Conservation (phyloP, 2,329 filamentous ascomycete species). For the Colletotrichum horii region DNA sequence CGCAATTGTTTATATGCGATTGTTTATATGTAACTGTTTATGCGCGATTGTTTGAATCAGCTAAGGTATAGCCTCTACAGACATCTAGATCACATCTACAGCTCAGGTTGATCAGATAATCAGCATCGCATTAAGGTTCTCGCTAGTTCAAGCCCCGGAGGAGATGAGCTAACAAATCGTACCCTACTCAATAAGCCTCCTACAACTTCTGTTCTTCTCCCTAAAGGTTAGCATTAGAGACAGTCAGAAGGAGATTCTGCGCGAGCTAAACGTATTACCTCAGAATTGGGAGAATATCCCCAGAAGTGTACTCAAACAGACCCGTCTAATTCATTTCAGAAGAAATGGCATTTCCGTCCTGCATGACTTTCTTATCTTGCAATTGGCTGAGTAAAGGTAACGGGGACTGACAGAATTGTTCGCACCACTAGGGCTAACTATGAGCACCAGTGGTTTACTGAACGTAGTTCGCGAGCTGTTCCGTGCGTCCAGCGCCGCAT, state of each 20-base stretch:
- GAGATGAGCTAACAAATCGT: too few species aligned
- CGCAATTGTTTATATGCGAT: too few species aligned
- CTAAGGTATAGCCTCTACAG: too few species aligned
- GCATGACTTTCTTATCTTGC: not conserved
- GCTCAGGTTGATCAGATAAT: too few species aligned
- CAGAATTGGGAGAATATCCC: not conserved
- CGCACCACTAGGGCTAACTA: not conserved
- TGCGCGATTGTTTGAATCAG: too few species aligned
- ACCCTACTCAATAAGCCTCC: too few species aligned
- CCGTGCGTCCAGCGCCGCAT: not conserved
- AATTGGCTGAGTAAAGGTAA: not conserved
- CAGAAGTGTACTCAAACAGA: not conserved
- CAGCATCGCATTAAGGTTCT: too few species aligned
- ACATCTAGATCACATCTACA: too few species aligned
- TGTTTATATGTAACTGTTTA: too few species aligned
- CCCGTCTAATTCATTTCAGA: not conserved
- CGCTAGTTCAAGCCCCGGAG: too few species aligned
- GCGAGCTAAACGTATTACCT: not conserved
- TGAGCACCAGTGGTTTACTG: not conserved
- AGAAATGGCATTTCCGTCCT: not conserved
- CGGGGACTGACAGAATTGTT: not conserved
- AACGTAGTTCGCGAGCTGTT: not conserved
- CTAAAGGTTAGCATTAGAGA: not conserved
- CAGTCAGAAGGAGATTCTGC: not conserved
- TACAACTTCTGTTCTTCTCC: too few species aligned